A percentile compares a stretch with the other conserved stretches of the same genome.
phyloP scores from a whole-genome alignment of 2,329 filamentous ascomycete species.

The Lecanicillium sp. region DNA sequence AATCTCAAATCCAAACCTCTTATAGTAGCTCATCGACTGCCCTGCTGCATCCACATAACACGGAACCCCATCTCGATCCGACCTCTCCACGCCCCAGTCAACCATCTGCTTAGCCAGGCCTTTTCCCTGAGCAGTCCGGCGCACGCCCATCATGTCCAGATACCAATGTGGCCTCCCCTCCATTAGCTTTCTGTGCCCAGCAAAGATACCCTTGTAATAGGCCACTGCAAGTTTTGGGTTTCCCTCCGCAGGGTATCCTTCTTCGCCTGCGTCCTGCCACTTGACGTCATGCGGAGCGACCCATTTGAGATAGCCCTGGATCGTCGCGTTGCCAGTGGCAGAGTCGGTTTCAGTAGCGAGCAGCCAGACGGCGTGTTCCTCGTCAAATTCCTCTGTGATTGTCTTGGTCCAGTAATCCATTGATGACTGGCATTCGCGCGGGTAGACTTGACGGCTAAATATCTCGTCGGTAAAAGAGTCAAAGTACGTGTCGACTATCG shows the following conservation, averaged over 20 bases:
- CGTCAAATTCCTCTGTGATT: constrained; percentile 28
- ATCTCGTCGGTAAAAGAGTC: constrained; percentile 32
- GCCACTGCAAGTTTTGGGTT: constrained; percentile 24
- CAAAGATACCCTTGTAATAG: constrained; percentile 31
- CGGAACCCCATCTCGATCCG: constrained; percentile 32
- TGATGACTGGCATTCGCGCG: constrained; percentile 15
- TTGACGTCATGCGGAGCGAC: constrained; percentile 17
- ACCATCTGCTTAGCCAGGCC: constrained; percentile 36
- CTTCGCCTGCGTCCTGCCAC: constrained; percentile 15
- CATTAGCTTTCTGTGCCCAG: constrained; percentile 29
- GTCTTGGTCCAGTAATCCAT: constrained; percentile 25
- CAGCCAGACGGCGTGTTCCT: constrained; percentile 29
- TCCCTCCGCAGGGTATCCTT: constrained; percentile 30
- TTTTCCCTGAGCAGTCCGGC: constrained; percentile 32
- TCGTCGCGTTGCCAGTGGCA: constrained; percentile 8
- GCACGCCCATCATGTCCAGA: constrained; percentile 38
- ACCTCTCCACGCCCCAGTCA: constrained; percentile 36
- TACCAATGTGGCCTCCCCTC: constrained; percentile 35
- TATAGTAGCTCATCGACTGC: constrained; percentile 37
- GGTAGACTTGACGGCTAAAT: constrained; percentile 30
- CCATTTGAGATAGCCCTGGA: constrained; percentile 44
- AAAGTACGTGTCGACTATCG: constrained; percentile 34
- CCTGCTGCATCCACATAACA: constrained; percentile 44
- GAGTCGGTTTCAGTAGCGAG: constrained; percentile 27
- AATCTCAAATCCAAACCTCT: constrained; percentile 36